A percentile compares a stretch with the other conserved stretches of the same genome.
Evolutionary conservation across 495 filamentous ascomycete genomes (phyloP).

Genomic region (Thermothielavioides terrestris): DNA sequence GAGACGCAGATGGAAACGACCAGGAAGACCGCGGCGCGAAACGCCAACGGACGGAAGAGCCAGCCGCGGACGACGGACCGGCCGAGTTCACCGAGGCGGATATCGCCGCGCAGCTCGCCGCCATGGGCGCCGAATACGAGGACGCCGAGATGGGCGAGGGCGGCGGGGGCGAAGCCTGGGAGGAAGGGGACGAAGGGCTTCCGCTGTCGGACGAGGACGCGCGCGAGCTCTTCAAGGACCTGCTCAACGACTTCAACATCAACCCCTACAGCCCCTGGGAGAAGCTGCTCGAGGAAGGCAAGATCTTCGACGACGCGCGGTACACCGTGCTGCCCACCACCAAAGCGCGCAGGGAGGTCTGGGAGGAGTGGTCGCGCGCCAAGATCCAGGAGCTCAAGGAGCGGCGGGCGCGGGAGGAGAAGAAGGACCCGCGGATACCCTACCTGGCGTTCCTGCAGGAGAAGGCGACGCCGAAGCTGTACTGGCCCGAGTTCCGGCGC

Average conservation of each 20-base stretch:
- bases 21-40: conserved; percentile 49
- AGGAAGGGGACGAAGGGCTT: conserved; percentile 61
- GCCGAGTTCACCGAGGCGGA: conserved; percentile 93
- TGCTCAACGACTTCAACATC: conserved; percentile 72
- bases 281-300: conserved; percentile 70
- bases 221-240: conserved; percentile 68
- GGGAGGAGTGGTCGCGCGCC: conserved; percentile 69
- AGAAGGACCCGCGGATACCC: conserved; percentile 74
- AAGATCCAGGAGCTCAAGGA: conserved; percentile 63
- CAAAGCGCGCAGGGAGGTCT: conserved; percentile 71
- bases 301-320: conserved; percentile 72
- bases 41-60: conserved; percentile 56
- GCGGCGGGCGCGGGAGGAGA: conserved; percentile 65
- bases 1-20: conserved; percentile 29
- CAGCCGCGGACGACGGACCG: conserved; percentile 40
- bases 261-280: conserved; percentile 93
- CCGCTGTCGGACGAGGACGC: conserved; percentile 60
- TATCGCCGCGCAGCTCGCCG: conserved; percentile 81
- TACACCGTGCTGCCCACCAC: conserved; percentile 77
- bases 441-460: conserved; percentile 77
- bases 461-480: conserved; percentile 78
- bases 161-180: conserved; percentile 57
- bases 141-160: conserved; percentile 52
- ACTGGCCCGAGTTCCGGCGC: conserved; percentile 92
- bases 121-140: conserved; percentile 75